Evolutionary conservation across 2,329 filamentous ascomycete species (phyloP).

Genomic region (Aspergillus vadensis): DNA sequence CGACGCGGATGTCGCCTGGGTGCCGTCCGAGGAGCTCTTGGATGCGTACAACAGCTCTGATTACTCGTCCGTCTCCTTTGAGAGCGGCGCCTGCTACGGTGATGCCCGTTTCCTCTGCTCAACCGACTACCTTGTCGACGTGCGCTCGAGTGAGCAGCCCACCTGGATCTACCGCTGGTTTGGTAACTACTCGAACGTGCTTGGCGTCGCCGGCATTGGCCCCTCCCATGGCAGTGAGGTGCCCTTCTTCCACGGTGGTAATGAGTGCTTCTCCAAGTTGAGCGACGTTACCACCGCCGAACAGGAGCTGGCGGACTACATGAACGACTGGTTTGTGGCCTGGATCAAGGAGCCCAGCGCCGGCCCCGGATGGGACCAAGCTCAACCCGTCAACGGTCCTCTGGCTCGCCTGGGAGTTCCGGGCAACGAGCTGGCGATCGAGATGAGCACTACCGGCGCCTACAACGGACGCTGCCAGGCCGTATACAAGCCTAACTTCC

Average conservation of each 20-base stretch:
- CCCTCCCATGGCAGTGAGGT: constrained; percentile 25
- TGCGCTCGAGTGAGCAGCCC: constrained; percentile 22
- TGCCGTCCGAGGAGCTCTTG: constrained; percentile 19
- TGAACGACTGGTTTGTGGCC: constrained; percentile 26
- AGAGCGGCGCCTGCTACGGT: constrained; percentile 27
- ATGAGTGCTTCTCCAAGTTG: constrained; percentile 24
- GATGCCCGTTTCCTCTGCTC: constrained; percentile 28
- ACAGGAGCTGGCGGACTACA: constrained; percentile 24
- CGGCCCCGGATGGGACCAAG: constrained; percentile 23
- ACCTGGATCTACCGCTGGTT: constrained; percentile 30
- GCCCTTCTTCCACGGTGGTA: constrained; percentile 29
- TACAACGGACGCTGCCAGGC: constrained; percentile 26
- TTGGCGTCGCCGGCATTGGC: constrained; percentile 19
- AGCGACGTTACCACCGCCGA: constrained; percentile 19
- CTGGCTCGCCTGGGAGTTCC: constrained; percentile 24
- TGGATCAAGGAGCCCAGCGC: constrained; percentile 25
- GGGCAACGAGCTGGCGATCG: constrained; percentile 20
- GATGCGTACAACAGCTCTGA: constrained; percentile 20
- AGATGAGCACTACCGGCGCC: constrained; percentile 19
- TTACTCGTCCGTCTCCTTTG: constrained; percentile 21
- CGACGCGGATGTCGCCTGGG: constrained; percentile 24
- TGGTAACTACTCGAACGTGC: constrained; percentile 24
- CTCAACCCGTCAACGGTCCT: constrained; percentile 19
- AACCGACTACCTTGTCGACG: constrained; percentile 23
- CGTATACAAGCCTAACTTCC: constrained; percentile 22